Percentiles rank a stretch among this genome's conserved stretches.
phyloP scores from a whole-genome alignment of 257 asterid genomes.

The Linaria vulgaris region DNA sequence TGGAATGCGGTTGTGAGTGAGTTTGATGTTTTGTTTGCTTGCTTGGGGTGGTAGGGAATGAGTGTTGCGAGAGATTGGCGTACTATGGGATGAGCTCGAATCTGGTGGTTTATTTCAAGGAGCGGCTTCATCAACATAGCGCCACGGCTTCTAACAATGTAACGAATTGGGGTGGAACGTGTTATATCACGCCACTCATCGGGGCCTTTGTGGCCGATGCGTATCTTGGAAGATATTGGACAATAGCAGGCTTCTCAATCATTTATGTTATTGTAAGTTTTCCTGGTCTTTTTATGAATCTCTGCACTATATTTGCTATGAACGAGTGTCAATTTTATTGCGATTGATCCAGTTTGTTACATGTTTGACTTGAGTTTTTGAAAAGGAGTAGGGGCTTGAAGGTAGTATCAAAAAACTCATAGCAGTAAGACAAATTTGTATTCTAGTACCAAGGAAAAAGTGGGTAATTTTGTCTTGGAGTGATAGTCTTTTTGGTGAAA shows the following conservation, averaged over 20 bases:
- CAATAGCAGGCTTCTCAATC: constrained; percentile 64
- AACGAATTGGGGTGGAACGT: constrained; percentile 74
- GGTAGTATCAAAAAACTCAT: neutral
- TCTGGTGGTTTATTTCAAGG: constrained; percentile 40
- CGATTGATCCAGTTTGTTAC: neutral
- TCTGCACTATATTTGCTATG: neutral
- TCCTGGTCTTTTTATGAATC: neutral
- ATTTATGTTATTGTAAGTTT: constrained; percentile 68
- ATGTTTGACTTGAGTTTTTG: neutral
- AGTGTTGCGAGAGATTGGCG: constrained; percentile 52
- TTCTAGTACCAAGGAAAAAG: too few relatives aligned
- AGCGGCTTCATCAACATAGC: constrained; percentile 39
- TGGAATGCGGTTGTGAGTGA: neutral
- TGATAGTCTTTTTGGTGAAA: neutral
- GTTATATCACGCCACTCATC: constrained; percentile 68
- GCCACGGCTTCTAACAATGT: constrained; percentile 44
- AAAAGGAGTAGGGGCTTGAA: neutral
- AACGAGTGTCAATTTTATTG: neutral
- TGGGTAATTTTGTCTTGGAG: neutral
- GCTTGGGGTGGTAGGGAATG: constrained; percentile 33
- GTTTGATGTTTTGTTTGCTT: neutral
- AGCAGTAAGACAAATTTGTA: too few relatives aligned
- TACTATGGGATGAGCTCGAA: constrained; percentile 58
- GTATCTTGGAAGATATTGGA: constrained; percentile 72
- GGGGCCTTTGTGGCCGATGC: constrained; percentile 89